phyloP scores from a whole-genome alignment of 2,329 filamentous ascomycete species.

The Verticillium tricorpus region DNA sequence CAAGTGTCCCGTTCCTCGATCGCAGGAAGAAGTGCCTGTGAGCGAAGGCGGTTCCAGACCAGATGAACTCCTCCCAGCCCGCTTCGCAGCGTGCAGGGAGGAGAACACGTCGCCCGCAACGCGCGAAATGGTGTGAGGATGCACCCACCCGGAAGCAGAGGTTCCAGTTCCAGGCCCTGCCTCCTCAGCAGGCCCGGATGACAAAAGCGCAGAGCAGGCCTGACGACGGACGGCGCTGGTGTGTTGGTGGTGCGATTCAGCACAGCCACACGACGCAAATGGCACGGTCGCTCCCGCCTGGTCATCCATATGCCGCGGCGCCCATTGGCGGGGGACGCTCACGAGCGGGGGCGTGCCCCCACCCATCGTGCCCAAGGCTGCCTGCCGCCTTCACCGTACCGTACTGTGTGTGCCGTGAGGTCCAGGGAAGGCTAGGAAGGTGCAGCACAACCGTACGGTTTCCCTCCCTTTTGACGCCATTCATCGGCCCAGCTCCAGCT shows the following conservation, averaged over 20 bases:
- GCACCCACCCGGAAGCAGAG: neutral
- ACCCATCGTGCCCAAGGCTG: neutral
- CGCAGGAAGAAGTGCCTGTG: too few species aligned
- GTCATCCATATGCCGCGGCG: slow-evolving; percentile 7
- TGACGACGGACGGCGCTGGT: neutral
- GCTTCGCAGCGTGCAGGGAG: too few species aligned
- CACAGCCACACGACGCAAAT: slow-evolving; percentile 15
- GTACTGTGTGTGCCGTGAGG: too few species aligned
- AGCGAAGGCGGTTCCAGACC: too few species aligned
- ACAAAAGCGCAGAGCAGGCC: neutral
- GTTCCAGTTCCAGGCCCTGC: neutral
- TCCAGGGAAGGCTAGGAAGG: too few species aligned
- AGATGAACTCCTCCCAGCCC: too few species aligned
- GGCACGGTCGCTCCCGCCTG: slow-evolving; percentile 8
- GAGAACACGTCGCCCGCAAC: neutral
- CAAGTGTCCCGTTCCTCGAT: too few species aligned
- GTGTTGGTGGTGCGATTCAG: slow-evolving; percentile 14
- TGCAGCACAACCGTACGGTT: slow-evolving; percentile 3
- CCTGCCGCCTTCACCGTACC: neutral
- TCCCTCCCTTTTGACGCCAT: slow-evolving; percentile 3
- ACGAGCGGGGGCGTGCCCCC: neutral
- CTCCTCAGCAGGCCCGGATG: neutral
- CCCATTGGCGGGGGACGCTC: slow-evolving; percentile 4
- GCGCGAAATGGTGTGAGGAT: neutral
- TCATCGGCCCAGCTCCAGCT: neutral